Evolutionary conservation across 2,329 filamentous ascomycete species (phyloP).

Genomic region (Stagonosporopsis cucurbitacearum): DNA sequence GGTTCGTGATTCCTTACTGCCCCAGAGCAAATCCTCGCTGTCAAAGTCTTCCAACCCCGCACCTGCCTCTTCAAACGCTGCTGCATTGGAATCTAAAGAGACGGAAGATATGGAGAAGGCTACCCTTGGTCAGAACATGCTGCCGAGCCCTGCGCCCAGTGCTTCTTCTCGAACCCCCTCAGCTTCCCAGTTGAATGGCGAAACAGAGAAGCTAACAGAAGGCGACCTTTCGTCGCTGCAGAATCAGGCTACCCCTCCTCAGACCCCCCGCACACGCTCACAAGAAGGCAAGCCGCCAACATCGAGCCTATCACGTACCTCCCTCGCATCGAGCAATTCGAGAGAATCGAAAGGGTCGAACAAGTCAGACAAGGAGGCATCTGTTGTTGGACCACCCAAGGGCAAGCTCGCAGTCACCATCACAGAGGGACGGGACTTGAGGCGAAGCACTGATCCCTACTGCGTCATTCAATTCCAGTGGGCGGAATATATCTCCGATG

Average conservation of each 20-base stretch:
- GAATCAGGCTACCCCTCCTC: slow-evolving; percentile 89
- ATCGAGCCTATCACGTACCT: slow-evolving; percentile 60
- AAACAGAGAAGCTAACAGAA: slow-evolving; percentile 88
- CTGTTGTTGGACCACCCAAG: slow-evolving; percentile 74
- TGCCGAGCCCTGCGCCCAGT: slow-evolving; percentile 58
- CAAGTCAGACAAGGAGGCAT: slow-evolving; percentile 53
- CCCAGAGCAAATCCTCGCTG: slow-evolving; percentile 49
- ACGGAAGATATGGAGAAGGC: slow-evolving; percentile 23
- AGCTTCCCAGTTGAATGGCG: slow-evolving; percentile 69
- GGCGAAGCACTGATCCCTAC: slow-evolving; percentile 86
- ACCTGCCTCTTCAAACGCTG: slow-evolving; percentile 28
- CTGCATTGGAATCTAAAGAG: slow-evolving; percentile 28
- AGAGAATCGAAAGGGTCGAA: slow-evolving; percentile 25
- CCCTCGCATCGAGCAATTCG: slow-evolving; percentile 52
- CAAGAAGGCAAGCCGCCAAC: slow-evolving; percentile 59
- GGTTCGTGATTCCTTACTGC: slow-evolving; percentile 81
- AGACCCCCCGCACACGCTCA: slow-evolving; percentile 87
- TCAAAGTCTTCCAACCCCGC: slow-evolving; percentile 46
- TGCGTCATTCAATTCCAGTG: slow-evolving; percentile 96
- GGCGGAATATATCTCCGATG: slow-evolving; percentile 93
- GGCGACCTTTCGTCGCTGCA: slow-evolving; percentile 64
- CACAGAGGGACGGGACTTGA: slow-evolving; percentile 79
- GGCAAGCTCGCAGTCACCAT: slow-evolving; percentile 93
- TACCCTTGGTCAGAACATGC: slow-evolving; percentile 57
- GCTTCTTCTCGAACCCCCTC: slow-evolving; percentile 55